Evolutionary conservation across 805 yeast species (phyloP).

Genomic region (Candida stauntonica): DNA sequence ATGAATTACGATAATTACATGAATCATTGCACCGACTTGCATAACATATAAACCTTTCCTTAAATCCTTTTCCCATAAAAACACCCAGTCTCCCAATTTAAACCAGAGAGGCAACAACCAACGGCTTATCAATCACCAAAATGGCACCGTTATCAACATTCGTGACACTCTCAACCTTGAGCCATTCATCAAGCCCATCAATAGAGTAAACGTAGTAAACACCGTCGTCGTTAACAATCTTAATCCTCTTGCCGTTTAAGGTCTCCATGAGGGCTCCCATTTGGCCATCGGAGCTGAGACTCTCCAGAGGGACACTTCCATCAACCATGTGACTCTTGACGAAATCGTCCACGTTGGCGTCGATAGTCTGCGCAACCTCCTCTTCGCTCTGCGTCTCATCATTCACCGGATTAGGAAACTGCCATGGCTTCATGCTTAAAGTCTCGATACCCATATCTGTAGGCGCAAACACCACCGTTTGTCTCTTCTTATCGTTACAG

Average conservation of each 20-base stretch:
- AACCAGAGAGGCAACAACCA: conserved; percentile 6
- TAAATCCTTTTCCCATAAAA: background rate
- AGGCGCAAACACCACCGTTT: conserved; percentile 66
- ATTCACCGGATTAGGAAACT: conserved; percentile 55
- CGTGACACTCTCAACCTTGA: conserved; percentile 32
- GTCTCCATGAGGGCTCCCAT: conserved; percentile 31
- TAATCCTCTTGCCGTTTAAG: conserved; percentile 32
- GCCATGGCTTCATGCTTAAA: conserved; percentile 69
- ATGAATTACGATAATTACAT: too few relatives aligned
- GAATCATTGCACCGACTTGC: too few relatives aligned
- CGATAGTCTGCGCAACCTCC: conserved; percentile 45
- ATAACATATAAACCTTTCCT: too few relatives aligned
- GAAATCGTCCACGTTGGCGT: conserved; percentile 51
- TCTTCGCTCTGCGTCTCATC: conserved; percentile 31
- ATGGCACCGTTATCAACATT: conserved; percentile 44
- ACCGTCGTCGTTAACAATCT: conserved; percentile 34
- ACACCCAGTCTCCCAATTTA: background rate
- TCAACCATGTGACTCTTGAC: conserved; percentile 58
- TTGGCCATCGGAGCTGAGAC: conserved; percentile 14
- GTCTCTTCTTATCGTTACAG: conserved; percentile 40
- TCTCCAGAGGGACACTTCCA: conserved; percentile 24
- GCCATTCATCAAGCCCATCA: conserved; percentile 31
- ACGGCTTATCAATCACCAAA: conserved; percentile 33
- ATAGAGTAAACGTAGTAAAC: conserved; percentile 32
- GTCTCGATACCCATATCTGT: conserved; percentile 54